Evolutionary conservation across 2,329 filamentous ascomycete species (phyloP).

Genomic region (Diplodia mutila): DNA sequence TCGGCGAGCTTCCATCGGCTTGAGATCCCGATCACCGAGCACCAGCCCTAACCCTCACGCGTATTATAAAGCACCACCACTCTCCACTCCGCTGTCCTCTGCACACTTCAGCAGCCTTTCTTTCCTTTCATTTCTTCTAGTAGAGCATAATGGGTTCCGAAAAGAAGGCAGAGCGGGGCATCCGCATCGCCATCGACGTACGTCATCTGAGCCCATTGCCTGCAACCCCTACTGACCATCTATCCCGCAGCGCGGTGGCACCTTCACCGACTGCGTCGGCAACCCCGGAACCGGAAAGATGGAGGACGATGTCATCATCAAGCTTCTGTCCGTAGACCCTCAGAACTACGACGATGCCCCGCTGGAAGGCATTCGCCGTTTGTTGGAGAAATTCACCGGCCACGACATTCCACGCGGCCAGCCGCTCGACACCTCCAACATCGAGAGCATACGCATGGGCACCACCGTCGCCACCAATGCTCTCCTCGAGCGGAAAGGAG

Average conservation of each 20-base stretch:
- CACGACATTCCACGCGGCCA: conserved; percentile 79
- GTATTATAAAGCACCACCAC: background rate
- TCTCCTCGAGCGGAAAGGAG: conserved; percentile 85
- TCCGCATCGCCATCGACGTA: conserved; percentile 72
- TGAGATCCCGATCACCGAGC: conserved; percentile 25
- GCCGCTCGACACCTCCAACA: conserved; percentile 77
- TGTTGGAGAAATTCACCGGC: conserved; percentile 76
- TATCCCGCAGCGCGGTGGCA: conserved; percentile 69
- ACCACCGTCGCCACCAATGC: conserved; percentile 95
- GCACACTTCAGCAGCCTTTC: background rate
- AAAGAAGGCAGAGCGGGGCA: conserved; percentile 54
- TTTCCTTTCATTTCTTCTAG: background rate
- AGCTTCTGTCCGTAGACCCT: conserved; percentile 87
- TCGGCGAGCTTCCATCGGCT: conserved; percentile 8
- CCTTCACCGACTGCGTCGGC: conserved; percentile 90
- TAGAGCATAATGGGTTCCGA: conserved; percentile 14
- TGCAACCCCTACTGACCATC: conserved; percentile 22
- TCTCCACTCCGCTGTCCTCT: background rate
- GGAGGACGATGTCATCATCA: conserved; percentile 78
- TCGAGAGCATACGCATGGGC: conserved; percentile 93
- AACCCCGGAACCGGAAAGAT: conserved; percentile 71
- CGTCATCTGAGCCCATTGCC: conserved; percentile 13
- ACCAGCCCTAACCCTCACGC: background rate
- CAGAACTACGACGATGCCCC: conserved; percentile 90
- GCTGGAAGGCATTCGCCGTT: conserved; percentile 84